These are phyloP conservation scores for Sesbania bispinosa DNA, from an alignment of 306 rosid genomes.

Conservation along the genomic window DNA sequence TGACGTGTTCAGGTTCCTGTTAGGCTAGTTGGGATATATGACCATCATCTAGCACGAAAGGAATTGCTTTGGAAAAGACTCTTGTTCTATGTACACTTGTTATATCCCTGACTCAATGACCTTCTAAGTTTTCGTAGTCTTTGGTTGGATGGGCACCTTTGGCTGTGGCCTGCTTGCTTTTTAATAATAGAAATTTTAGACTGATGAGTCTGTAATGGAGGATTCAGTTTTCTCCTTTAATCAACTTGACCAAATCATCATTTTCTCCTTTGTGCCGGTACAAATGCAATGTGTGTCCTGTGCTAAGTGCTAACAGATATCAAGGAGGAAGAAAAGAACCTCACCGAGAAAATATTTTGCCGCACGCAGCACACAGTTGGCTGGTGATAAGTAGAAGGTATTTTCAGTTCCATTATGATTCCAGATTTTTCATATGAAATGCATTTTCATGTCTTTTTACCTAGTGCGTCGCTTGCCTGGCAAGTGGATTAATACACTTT, in stretches of 20 bases:
- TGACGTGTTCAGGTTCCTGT: slow-evolving; percentile 59
- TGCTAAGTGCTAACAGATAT: too few species aligned
- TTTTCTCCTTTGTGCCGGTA: slow-evolving; percentile 21
- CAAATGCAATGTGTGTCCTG: too few species aligned
- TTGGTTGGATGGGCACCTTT: slow-evolving; percentile 14
- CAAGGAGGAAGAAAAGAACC: background rate
- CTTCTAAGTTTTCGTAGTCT: slow-evolving; percentile 6
- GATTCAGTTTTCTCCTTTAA: slow-evolving; percentile 16
- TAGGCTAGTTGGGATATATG: slow-evolving; percentile 31
- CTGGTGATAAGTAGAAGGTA: slow-evolving; percentile 5
- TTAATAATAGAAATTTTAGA: slow-evolving; percentile 30
- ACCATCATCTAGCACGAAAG: slow-evolving; percentile 12
- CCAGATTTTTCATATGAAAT: background rate
- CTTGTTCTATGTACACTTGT: slow-evolving; percentile 9
- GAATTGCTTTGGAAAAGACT: slow-evolving; percentile 13
- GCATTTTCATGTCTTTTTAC: background rate
- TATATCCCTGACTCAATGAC: slow-evolving; percentile 20
- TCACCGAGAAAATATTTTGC: background rate
- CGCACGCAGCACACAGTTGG: background rate
- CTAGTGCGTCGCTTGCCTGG: too few species aligned
- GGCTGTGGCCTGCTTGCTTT: slow-evolving; percentile 1
- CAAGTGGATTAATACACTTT: too few species aligned
- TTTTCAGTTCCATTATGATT: background rate
- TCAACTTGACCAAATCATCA: background rate
- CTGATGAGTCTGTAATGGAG: slow-evolving; percentile 45